Conservation (phyloP, 331 rosid species). For the Quercus lobata region DNA sequence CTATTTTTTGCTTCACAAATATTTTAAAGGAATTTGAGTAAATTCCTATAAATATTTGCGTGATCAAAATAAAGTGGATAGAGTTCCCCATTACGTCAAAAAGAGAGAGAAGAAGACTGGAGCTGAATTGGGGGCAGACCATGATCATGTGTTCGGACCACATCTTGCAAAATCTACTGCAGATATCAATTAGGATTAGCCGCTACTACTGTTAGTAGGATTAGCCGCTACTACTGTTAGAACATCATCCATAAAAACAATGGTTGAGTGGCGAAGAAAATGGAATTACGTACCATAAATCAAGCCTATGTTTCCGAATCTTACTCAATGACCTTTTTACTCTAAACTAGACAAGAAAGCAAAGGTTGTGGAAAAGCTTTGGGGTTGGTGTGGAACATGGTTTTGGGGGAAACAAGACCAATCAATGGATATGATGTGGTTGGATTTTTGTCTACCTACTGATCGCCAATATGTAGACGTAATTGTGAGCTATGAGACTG, state of each 20-base stretch:
- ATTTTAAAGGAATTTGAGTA: too few relatives aligned
- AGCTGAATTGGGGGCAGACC: constrained; percentile 12
- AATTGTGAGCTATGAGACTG: neutral
- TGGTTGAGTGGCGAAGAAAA: neutral
- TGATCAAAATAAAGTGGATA: neutral
- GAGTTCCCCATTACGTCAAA: neutral
- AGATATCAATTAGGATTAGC: neutral
- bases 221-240: too few relatives aligned
- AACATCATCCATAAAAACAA: neutral
- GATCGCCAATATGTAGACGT: neutral
- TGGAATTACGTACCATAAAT: neutral
- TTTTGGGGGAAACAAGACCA: constrained; percentile 4
- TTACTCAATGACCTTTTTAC: neutral
- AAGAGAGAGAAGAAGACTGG: neutral
- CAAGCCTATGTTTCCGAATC: neutral
- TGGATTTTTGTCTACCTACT: constrained; percentile 7
- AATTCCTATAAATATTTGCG: too few relatives aligned
- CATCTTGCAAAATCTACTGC: constrained; percentile 20
- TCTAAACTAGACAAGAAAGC: constrained; percentile 19
- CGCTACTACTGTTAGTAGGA: too few relatives aligned
- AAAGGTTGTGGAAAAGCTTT: constrained; percentile 17
- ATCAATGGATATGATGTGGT: constrained; percentile 3
- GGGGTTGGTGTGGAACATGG: constrained; percentile 1
- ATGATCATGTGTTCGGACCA: constrained; percentile 14
- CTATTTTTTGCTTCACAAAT: too few relatives aligned